Evolutionary conservation across 345 rosid genomes (phyloP).

Genomic region (Melaleuca alternifolia): DNA sequence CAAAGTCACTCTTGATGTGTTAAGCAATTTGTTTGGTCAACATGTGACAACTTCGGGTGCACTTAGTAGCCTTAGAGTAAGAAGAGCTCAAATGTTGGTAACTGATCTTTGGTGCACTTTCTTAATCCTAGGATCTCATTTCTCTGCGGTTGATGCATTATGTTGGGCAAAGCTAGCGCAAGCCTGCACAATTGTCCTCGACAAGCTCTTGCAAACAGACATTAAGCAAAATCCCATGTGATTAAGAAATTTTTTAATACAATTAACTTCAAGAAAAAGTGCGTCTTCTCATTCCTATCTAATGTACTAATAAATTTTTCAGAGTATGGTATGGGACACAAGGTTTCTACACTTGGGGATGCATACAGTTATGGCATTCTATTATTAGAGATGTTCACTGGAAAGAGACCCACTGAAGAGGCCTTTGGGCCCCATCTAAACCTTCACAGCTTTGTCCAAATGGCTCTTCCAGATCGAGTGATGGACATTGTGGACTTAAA

Average conservation of each 20-base stretch:
- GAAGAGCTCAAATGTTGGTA: too few relatives aligned
- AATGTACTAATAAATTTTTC: neutral
- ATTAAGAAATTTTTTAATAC: too few relatives aligned
- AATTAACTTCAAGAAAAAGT: too few relatives aligned
- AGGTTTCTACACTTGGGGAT: neutral
- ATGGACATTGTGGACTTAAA: neutral
- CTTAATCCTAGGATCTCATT: too few relatives aligned
- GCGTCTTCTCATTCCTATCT: neutral
- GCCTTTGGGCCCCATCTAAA: neutral
- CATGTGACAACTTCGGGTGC: too few relatives aligned
- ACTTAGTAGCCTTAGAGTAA: too few relatives aligned
- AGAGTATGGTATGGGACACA: neutral
- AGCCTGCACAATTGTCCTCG: too few relatives aligned
- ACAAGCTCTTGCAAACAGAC: too few relatives aligned
- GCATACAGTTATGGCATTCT: neutral
- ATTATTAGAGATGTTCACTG: neutral
- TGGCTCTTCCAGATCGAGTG: neutral
- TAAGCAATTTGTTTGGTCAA: neutral
- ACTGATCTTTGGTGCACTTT: too few relatives aligned
- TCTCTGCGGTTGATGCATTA: too few relatives aligned
- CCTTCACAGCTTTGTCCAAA: fast-evolving
- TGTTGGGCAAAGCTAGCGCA: fast-evolving
- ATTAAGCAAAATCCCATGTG: too few relatives aligned
- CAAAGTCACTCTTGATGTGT: neutral
- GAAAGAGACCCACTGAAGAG: neutral